Evolutionary conservation across 2,329 filamentous ascomycete genomes (phyloP).

Genomic region (Xylaria digitata): DNA sequence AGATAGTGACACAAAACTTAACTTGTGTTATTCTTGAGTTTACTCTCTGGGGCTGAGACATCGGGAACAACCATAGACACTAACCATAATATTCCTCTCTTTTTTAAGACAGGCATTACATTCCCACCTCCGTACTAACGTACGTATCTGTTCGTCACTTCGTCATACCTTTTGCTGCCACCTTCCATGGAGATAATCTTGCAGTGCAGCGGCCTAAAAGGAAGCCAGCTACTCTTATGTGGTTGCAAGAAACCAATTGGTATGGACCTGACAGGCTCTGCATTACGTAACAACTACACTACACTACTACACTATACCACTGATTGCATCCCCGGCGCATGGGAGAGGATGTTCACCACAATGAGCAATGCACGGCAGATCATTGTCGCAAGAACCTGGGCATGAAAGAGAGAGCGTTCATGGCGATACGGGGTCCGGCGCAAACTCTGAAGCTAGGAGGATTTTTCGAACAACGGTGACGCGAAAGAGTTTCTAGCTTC

Average conservation of each 20-base stretch:
- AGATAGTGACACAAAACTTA: not conserved
- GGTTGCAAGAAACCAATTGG: not conserved
- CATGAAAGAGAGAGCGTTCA: not conserved
- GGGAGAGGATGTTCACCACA: conserved; percentile 16
- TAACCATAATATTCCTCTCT: too few species aligned
- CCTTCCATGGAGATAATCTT: not conserved
- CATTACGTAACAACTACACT: not conserved
- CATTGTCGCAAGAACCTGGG: conserved; percentile 18
- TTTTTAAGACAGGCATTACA: not conserved
- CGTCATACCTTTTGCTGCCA: not conserved
- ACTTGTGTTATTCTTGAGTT: conserved; percentile 4
- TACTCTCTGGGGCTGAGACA: conserved; percentile 7
- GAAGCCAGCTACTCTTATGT: not conserved
- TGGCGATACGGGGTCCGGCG: too few species aligned
- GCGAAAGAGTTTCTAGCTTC: conserved; percentile 6
- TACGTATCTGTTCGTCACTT: not conserved
- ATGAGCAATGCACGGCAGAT: conserved; percentile 26
- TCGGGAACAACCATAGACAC: not conserved
- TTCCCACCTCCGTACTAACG: too few species aligned
- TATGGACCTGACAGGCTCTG: not conserved
- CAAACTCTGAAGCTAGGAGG: conserved; percentile 1
- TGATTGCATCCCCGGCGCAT: conserved; percentile 8
- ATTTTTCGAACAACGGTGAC: not conserved
- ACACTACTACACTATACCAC: not conserved
- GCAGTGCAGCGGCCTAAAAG: not conserved